These are phyloP conservation scores for Chimonanthus praecox DNA, from an alignment of 164 flowering plant species.

Conservation along the genomic window DNA sequence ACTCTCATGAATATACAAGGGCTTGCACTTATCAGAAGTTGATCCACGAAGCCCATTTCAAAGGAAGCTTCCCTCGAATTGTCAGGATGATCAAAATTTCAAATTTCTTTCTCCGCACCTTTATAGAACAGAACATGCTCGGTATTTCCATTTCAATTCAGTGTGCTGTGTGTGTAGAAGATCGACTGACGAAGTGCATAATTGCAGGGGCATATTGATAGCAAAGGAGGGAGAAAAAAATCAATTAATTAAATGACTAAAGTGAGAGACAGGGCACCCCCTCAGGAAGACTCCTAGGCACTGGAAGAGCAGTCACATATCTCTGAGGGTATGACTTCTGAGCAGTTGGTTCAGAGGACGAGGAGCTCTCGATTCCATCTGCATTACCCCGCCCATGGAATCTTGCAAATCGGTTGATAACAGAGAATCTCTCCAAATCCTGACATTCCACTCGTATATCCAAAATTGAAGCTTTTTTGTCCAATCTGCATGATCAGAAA, in stretches of 20 bases:
- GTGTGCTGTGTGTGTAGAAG: background rate
- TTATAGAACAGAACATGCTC: background rate
- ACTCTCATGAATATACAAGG: background rate
- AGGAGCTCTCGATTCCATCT: constrained; percentile 31
- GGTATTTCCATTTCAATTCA: background rate
- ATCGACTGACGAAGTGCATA: background rate
- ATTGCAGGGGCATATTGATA: background rate
- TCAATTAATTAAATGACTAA: constrained; percentile 45
- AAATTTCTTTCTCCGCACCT: background rate
- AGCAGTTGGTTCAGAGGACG: constrained; percentile 29
- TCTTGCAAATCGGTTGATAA: constrained; percentile 80
- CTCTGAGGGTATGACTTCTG: constrained; percentile 46
- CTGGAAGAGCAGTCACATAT: constrained; percentile 63
- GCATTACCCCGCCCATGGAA: constrained; percentile 52
- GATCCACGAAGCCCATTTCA: background rate
- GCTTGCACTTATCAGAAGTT: background rate
- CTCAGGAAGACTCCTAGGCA: constrained; percentile 69
- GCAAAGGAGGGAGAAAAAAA: constrained; percentile 15
- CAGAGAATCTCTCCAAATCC: constrained; percentile 64
- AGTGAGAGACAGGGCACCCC: constrained; percentile 80
- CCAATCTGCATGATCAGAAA: constrained; percentile 49
- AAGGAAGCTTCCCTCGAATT: background rate
- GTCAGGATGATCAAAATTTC: background rate
- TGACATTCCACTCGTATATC: constrained; percentile 62
- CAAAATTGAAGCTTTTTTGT: constrained; percentile 42